Conservation (phyloP, 2,329 filamentous ascomycete species). For the Colletotrichum sp. region DNA sequence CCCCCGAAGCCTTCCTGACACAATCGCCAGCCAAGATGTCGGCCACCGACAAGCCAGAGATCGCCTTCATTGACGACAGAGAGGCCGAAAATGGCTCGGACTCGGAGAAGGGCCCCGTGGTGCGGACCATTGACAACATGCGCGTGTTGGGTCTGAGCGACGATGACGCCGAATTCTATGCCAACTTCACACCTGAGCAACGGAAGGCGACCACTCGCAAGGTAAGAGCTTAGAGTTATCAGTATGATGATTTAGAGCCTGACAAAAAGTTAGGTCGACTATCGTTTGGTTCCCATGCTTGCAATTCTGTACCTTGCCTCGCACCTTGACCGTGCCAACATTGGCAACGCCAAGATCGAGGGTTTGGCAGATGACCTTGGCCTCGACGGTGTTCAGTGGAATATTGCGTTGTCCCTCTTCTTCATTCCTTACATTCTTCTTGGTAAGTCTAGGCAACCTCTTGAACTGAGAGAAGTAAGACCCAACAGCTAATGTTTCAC, state of each 20-base stretch:
- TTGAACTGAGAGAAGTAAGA: too few relatives aligned
- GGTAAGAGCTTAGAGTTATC: conserved; percentile 13
- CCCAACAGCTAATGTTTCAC: too few relatives aligned
- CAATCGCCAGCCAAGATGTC: neutral
- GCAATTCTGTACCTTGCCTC: conserved; percentile 60
- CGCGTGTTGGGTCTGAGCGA: conserved; percentile 32
- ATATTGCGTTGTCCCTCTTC: conserved; percentile 59
- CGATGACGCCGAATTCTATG: conserved; percentile 32
- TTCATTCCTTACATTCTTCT: conserved; percentile 70
- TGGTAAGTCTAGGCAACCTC: neutral
- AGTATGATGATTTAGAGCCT: neutral
- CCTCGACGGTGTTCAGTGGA: conserved; percentile 62
- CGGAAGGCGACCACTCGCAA: conserved; percentile 28
- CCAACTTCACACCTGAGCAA: conserved; percentile 24
- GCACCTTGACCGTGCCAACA: conserved; percentile 61
- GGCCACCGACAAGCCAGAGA: conserved; percentile 25
- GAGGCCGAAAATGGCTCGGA: neutral
- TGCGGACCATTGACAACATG: conserved; percentile 30
- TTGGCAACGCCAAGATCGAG: conserved; percentile 55
- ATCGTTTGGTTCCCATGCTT: conserved; percentile 51
- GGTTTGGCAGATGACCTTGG: conserved; percentile 35
- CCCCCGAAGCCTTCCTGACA: neutral
- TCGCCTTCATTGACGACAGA: conserved; percentile 25
- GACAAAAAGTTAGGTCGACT: neutral
- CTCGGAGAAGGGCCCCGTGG: conserved; percentile 23